Base-by-base conservation (phyloP, 1,284 basidiomycete genomes). In the Anthracocystis walkeri region DNA sequence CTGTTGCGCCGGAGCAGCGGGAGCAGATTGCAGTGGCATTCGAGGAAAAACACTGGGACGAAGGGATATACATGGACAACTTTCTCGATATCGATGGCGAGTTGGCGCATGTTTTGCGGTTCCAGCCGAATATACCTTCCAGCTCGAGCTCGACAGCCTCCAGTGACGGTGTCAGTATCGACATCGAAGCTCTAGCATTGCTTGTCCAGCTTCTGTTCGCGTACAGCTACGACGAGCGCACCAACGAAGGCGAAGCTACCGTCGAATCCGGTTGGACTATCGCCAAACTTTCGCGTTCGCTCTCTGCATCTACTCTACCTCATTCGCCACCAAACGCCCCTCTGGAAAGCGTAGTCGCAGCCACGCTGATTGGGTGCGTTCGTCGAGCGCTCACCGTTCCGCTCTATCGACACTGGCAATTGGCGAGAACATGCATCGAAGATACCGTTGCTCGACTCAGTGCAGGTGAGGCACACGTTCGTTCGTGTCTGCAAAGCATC, bases 201-300 rank as follows among this genome's bases (percentile, higher is more conserved):
- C 3, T 65, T 1, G 25, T 76, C 4, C 57, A 76, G 40, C 53
- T 76, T 20, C 40, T 68, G n/a, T 76, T 65, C 50, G 74, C 61
- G 8, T 45, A 51, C 49, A 65, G 68, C 58, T 76, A 76, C 55
- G 74, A 76, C 52, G 59, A 72, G 14, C 46, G 68, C 12, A 72
- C 68, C 20, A 76, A 71, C 52, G 49, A 68, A 27, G 74, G 65
- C 55, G 74, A 76, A 12, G 55, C 68, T 7, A 76, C 68, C 12
- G 67, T 76, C 52, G 74, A 76, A 41, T 76, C 74, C 7, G 65
- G 68, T 23, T 76, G 74, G 74, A 76, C 68, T 4, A 72, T 76
- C 18, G 68, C 65, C 42, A 68, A 71, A 50, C 69, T 76, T 5
- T 68, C 51, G 3, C 67, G 67, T 14, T 64, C 57, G 1, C 49